These are phyloP conservation scores for Fusarium transvaalense DNA, from an alignment of 2,329 filamentous ascomycete species.

Conservation along the genomic window DNA sequence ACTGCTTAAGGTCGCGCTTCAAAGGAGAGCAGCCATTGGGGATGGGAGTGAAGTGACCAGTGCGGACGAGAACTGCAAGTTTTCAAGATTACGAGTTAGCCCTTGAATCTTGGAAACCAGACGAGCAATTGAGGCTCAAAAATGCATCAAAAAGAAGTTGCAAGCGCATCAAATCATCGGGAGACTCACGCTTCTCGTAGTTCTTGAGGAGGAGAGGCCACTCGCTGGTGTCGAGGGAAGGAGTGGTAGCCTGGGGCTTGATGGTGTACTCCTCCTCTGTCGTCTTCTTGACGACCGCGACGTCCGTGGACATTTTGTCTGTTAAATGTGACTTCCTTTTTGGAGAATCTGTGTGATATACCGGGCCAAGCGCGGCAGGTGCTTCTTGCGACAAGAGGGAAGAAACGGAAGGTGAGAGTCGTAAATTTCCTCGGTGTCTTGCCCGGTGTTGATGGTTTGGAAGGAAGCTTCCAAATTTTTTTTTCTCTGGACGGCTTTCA, in stretches of 20 bases:
- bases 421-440: conserved; percentile 50
- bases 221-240: conserved; percentile 84
- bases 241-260: conserved; percentile 88
- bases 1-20: conserved; percentile 95
- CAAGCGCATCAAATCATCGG: not conserved
- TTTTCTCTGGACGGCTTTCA: conserved; percentile 49
- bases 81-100: conserved; percentile 41
- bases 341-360: conserved; percentile 42
- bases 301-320: conserved; percentile 62
- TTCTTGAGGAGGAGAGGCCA: conserved; percentile 97
- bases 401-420: conserved; percentile 46
- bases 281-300: conserved; percentile 52
- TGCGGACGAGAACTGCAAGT: conserved; percentile 83
- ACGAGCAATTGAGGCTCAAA: conserved; percentile 14
- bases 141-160: conserved; percentile 5
- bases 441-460: conserved; percentile 49
- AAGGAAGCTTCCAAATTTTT: conserved; percentile 52
- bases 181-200: conserved; percentile 84
- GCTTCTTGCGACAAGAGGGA: conserved; percentile 46
- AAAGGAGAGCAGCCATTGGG: conserved; percentile 91
- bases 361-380: conserved; percentile 47
- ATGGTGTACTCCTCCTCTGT: conserved; percentile 81
- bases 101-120: conserved; percentile 4
- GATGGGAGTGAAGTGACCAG: conserved; percentile 96
- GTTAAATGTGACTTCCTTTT: conserved; percentile 30